Percentiles rank a stretch among this genome's conserved stretches.
phyloP scores from a whole-genome alignment of 169 alveolate genomes.

The Cryptosporidium parvum region DNA sequence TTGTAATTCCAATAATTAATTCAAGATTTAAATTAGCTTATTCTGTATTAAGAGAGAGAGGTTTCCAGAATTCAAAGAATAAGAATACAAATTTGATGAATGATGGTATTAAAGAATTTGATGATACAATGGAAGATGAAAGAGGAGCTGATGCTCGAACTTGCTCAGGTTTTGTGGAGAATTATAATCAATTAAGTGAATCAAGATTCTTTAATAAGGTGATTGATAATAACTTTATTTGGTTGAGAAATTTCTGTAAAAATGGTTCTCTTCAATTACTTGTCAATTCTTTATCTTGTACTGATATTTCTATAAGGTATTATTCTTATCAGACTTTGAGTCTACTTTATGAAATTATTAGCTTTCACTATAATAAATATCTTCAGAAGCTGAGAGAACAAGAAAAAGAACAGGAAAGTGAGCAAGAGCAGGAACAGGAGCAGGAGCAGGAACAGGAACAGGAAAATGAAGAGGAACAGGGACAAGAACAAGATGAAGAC shows the following conservation, averaged over 20 bases:
- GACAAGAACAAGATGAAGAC: background rate
- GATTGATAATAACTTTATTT: constrained; percentile 40
- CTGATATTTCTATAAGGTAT: constrained; percentile 34
- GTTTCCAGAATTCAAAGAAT: constrained; percentile 37
- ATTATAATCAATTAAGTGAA: background rate
- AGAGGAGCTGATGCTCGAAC: background rate
- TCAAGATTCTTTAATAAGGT: constrained; percentile 10
- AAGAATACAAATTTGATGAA: background rate
- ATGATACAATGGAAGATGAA: background rate
- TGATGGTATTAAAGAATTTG: background rate
- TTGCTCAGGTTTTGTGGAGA: constrained; percentile 44
- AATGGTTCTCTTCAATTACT: constrained; percentile 58
- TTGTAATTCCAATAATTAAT: constrained; percentile 43
- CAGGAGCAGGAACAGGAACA: background rate
- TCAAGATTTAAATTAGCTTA: constrained; percentile 63
- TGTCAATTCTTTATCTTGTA: constrained; percentile 24
- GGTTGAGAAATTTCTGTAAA: constrained; percentile 56
- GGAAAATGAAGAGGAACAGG: background rate
- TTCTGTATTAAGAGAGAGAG: constrained; percentile 67
- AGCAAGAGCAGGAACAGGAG: too few relatives aligned
- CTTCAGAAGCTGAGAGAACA: background rate
- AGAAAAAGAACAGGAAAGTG: background rate
- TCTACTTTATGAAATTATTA: constrained; percentile 22
- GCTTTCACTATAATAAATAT: constrained; percentile 27
- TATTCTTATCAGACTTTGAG: constrained; percentile 44